Percentiles rank a stretch among this genome's conserved stretches.
phyloP scores from a whole-genome alignment of 78 protist genomes.

The Dictyostelium brefeldianum region DNA sequence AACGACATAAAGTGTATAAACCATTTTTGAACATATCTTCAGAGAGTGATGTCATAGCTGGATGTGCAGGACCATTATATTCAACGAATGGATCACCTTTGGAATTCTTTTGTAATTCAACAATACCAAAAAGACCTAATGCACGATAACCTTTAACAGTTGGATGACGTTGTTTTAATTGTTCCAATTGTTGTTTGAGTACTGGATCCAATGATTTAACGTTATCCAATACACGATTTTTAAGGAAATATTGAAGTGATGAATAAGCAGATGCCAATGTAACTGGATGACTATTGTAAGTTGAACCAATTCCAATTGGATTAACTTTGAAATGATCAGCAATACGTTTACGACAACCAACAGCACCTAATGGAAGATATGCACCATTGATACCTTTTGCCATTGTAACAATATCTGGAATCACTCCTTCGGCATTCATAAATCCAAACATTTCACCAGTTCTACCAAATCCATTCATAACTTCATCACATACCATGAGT shows the following conservation, averaged over 20 bases:
- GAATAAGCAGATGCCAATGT: slow-evolving; percentile 86
- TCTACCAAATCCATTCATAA: slow-evolving; percentile 87
- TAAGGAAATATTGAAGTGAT: slow-evolving; percentile 64
- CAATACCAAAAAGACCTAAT: slow-evolving; percentile 78
- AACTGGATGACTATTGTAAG: slow-evolving; percentile 87
- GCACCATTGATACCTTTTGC: slow-evolving; percentile 89
- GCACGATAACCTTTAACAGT: slow-evolving; percentile 49
- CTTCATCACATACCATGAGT: slow-evolving; percentile 85
- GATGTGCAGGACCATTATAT: slow-evolving; percentile 77
- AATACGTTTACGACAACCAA: slow-evolving; percentile 75
- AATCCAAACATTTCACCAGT: slow-evolving; percentile 88
- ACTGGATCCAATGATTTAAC: slow-evolving; percentile 74
- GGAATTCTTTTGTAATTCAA: slow-evolving; percentile 74
- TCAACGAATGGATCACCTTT: slow-evolving; percentile 69
- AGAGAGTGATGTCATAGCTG: slow-evolving; percentile 62
- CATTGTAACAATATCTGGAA: slow-evolving; percentile 88
- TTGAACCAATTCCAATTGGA: slow-evolving; percentile 83
- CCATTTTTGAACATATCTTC: slow-evolving; percentile 61
- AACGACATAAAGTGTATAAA: slow-evolving; percentile 74
- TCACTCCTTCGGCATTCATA: slow-evolving; percentile 53
- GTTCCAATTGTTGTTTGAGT: slow-evolving; percentile 20
- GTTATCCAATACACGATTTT: slow-evolving; percentile 56
- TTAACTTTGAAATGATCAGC: slow-evolving; percentile 37
- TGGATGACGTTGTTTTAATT: slow-evolving; percentile 74
- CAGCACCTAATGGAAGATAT: slow-evolving; percentile 79